Base-by-base conservation (phyloP, 1,284 basidiomycete genomes). In the Heterobasidion annosum region DNA sequence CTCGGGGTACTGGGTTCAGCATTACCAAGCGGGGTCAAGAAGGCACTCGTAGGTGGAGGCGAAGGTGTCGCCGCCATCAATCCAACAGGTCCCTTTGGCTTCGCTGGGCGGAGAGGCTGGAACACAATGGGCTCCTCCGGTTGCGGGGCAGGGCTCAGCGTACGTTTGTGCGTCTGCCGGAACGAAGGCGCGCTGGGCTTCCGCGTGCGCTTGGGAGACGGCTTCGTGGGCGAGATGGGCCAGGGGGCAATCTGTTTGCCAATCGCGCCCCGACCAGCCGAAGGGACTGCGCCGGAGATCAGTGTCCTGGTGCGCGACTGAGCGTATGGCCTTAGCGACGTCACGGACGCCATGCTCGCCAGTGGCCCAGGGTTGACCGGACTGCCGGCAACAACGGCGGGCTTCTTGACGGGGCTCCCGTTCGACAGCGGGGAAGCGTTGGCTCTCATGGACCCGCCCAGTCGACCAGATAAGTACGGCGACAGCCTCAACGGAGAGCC, bases 211-310 rank as follows among this genome's bases (percentile, higher is more conserved):
- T 52, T 19, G 8, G 34, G 54, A 8, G 50, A n/a, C 59, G 61
- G 64, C 53, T 73, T 74, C 52, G 72, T 67, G 2, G 79, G 79
- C 1, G 78, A 79, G 0, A 80, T 68, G 0, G 77, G 71, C 84
- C 82, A 87, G 0, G 83, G 82, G 0, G 78, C 75, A 46, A 88
- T 88, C 55, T 78, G 79, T 63, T 80, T 75, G 0, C 79, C 82
- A 15, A 86, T 43, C 10, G 44, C 50, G 15, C 48, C 15, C 43
- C 34, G 34, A 6, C 42, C 44, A 12, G 43, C 16, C 8, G 42
- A 35, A 0, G 48, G 45, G 8, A 45, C 50, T 12, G 53, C 18
- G 25, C 52, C 49, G n/a, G 46, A 48, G 12, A 12, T 25, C 15
- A 56, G 55, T 8, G 63, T 65, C 1, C 66, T 67, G 15, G 3